Base-by-base conservation (phyloP, 352 stramenopile genomes). In the Pilasporangium apinafurcum region DNA sequence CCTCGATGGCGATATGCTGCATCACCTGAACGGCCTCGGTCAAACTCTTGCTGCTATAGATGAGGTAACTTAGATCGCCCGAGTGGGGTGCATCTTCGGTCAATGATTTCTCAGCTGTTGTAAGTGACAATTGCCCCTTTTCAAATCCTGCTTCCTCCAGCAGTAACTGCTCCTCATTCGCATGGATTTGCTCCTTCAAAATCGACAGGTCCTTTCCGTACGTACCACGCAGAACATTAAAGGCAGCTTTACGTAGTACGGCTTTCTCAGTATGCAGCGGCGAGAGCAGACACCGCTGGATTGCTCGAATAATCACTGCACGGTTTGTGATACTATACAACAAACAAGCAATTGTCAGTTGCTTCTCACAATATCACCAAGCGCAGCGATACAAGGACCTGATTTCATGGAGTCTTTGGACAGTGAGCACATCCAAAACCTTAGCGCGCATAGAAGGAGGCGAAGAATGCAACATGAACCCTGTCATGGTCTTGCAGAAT, bases 391-490 rank as follows among this genome's bases (percentile, higher is more conserved):
- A 30, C 5, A 28, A n/a, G 35, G 53, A 72, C 62, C 29, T 72
- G 62, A 92, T 85, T 26, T 92, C 80, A 16, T 62, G 48, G 5
- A 92, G 51, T 17, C 81, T 57, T 46, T 80, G 43, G 30, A 63
- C 67, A 4, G 78, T 83, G 28, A 92, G 63, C n/a, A 92, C 70
- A 36, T 92, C 72, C 31, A 92, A 62, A 28, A 92, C 70, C 35
- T 73, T 79, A 9, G 67, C 56, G 21, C 81, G 75, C 44, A 86
- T 77, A 18, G 51, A 49, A 17, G 78, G 71, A 8, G 66, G 51
- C 25, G 73, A 84, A 25, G 76, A 73, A 28, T 88, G 72, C 37
- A 92, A 62, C 78, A 92, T 90, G 49, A 92, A 92, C 39, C 76
- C 73, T 7, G 80, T 86, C 81, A 92, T 91, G 14, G 74, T 91